Percentiles rank a stretch among this genome's conserved stretches.
Evolutionary conservation across 352 stramenopile species (phyloP).

Genomic region (Pythium guiyangense): DNA sequence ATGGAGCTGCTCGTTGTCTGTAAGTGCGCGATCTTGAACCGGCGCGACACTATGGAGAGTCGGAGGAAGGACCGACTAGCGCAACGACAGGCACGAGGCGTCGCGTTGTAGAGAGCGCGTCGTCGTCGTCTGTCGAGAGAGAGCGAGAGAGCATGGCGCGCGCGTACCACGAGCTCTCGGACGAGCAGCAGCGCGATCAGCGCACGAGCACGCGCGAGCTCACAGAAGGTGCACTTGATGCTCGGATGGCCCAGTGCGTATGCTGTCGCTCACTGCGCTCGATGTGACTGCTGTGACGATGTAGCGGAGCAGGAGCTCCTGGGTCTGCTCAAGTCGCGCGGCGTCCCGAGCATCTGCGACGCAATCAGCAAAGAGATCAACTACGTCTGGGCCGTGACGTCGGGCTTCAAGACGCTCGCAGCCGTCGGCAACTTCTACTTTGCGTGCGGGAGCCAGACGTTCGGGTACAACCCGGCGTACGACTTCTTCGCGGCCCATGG

Average conservation of each 20-base stretch:
- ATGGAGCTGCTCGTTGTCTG: too few species aligned
- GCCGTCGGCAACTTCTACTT: constrained; percentile 78
- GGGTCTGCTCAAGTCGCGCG: constrained; percentile 50
- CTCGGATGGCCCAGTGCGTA: neutral
- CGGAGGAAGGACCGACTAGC: constrained; percentile 3
- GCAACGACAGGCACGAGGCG: neutral
- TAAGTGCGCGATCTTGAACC: constrained; percentile 3
- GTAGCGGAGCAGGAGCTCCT: constrained; percentile 65
- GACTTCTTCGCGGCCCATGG: constrained; percentile 65
- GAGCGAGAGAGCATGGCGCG: constrained; percentile 12
- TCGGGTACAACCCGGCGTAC: constrained; percentile 60
- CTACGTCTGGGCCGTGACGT: constrained; percentile 67
- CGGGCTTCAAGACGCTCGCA: constrained; percentile 61
- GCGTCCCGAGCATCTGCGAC: constrained; percentile 61
- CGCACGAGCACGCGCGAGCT: constrained; percentile 19
- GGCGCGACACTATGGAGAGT: neutral
- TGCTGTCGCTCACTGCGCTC: too few species aligned
- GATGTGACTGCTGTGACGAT: neutral
- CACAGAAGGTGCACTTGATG: constrained; percentile 24
- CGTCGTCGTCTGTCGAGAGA: neutral
- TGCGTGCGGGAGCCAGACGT: constrained; percentile 52
- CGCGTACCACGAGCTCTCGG: constrained; percentile 26
- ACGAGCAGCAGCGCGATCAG: constrained; percentile 6
- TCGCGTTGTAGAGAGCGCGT: neutral
- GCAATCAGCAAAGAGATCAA: constrained; percentile 75